Evolutionary conservation across 192 early-diverging fungal genomes (phyloP).

Genomic region (Chytriomyces sp.): DNA sequence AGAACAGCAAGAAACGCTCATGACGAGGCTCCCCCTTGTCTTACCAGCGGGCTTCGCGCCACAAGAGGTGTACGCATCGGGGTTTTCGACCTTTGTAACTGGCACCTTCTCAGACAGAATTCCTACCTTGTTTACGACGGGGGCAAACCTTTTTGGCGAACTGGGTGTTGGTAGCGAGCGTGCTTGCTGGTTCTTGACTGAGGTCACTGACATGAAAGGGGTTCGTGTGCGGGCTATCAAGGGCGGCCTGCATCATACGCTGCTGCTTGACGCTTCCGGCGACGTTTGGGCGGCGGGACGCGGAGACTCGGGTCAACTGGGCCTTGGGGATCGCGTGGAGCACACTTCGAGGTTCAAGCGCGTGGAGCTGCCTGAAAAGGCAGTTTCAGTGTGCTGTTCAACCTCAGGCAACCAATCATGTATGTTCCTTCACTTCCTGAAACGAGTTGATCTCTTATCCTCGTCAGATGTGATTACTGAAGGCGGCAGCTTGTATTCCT

Average conservation of each 20-base stretch:
- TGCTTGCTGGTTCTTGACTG: neutral
- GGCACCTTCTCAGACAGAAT: neutral
- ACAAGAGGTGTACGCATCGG: neutral
- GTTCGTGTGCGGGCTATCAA: constrained; percentile 9
- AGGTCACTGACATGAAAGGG: neutral
- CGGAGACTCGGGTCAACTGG: constrained; percentile 28
- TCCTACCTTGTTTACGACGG: constrained; percentile 16
- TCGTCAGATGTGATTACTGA: constrained; percentile 13
- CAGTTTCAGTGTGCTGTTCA: neutral
- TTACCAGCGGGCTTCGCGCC: neutral
- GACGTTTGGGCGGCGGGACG: constrained; percentile 29
- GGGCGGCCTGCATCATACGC: constrained; percentile 32
- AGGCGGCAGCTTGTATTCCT: neutral
- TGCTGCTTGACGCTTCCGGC: constrained; percentile 13
- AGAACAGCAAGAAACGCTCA: neutral
- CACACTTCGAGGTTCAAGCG: constrained; percentile 1
- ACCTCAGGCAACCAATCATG: constrained; percentile 23
- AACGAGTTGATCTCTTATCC: constrained; percentile 1
- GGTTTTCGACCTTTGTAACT: constrained; percentile 20
- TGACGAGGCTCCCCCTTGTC: neutral
- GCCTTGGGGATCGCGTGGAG: neutral
- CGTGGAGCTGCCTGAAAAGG: neutral
- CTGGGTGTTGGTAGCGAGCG: constrained; percentile 17
- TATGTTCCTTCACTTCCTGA: neutral
- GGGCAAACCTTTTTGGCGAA: constrained; percentile 33